These are phyloP conservation scores for Lachancea waltii DNA, from an alignment of 805 yeast species.

Conservation along the genomic window DNA sequence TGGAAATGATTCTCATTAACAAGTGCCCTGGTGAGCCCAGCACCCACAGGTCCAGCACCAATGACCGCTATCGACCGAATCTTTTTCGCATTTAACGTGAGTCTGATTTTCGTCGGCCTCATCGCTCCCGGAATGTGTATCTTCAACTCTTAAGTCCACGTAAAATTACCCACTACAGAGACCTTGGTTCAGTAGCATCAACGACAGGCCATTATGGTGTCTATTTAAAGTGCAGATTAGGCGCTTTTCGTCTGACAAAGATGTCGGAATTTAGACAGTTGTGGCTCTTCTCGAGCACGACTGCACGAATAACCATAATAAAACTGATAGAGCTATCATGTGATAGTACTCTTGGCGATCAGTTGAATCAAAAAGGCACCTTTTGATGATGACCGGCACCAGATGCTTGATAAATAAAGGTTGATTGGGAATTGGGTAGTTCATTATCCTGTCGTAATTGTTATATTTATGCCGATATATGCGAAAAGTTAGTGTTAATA, in stretches of 20 bases:
- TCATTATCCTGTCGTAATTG: too few species aligned
- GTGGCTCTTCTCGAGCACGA: neutral
- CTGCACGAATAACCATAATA: neutral
- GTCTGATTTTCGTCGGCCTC: slow-evolving; percentile 1
- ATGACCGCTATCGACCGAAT: slow-evolving; percentile 47
- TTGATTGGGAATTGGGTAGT: too few species aligned
- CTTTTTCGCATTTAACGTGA: neutral
- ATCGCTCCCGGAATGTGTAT: neutral
- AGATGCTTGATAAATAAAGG: too few species aligned
- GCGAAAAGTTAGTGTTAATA: neutral
- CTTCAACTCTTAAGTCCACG: neutral
- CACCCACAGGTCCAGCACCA: slow-evolving; percentile 71
- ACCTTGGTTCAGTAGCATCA: too few species aligned
- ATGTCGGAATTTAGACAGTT: neutral
- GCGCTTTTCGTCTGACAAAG: neutral
- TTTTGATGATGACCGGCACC: too few species aligned
- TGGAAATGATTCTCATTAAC: slow-evolving; percentile 42
- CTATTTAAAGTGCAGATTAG: neutral
- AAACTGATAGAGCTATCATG: neutral
- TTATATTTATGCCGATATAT: neutral
- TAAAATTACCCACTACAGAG: neutral
- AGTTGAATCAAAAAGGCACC: neutral
- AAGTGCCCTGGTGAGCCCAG: slow-evolving; percentile 56
- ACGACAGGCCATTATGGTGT: neutral
- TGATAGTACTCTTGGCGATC: neutral